Base-by-base conservation (phyloP, 2,329 filamentous ascomycete genomes). In the Pestalotiopsis sp. region DNA sequence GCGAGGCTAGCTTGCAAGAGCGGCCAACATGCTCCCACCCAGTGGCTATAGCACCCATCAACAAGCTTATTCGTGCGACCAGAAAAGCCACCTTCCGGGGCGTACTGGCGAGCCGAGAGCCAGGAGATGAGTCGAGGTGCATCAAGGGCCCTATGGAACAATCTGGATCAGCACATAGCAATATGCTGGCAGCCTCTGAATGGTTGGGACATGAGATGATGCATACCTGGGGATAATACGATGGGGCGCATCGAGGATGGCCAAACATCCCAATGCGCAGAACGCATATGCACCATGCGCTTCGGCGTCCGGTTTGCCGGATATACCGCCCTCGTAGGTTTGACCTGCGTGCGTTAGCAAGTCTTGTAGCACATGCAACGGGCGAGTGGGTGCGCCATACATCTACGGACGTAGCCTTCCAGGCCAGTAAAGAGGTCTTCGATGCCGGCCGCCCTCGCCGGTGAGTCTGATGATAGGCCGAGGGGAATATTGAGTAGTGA, bases 251-350 rank as follows among this genome's bases (percentile, higher is more conserved):
- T 93, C 94, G 62, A 98, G 83, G 72, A 98, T 93, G 75, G 93
- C 92, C 67, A 99, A 87, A 80, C 93, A 97, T 67, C 92, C 96
- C 69, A 99, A 84, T 68, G 93, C 95, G 81, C 95, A 98, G 81
- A 98, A 98, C 31, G 95, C 93, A 82, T 98, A 99, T 72, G 94
- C 96, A 70, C 96, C 96, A 82, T 99, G 96, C 67, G 95, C 96
- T 85, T 99, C 96, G 71, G 92, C 91, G 69, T 91, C 92, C 66
- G 95, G 96, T 71, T 92, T 91, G 68, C 90, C 92, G 72, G 93
- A 95, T 73, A 99, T 94, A 63, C 96, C 96, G 72, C 96, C 96
- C 83, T 99, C 96, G 80, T 92, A 98, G 12, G 93, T 97, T 86
- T 98, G 95, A 79, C 93, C 92, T 94, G 72, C 71, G 68, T 66